Percentiles rank a stretch among this genome's conserved stretches.
These are phyloP conservation scores for Tylopilus balloui DNA, from an alignment of 768 basidiomycete species.

Conservation along the genomic window DNA sequence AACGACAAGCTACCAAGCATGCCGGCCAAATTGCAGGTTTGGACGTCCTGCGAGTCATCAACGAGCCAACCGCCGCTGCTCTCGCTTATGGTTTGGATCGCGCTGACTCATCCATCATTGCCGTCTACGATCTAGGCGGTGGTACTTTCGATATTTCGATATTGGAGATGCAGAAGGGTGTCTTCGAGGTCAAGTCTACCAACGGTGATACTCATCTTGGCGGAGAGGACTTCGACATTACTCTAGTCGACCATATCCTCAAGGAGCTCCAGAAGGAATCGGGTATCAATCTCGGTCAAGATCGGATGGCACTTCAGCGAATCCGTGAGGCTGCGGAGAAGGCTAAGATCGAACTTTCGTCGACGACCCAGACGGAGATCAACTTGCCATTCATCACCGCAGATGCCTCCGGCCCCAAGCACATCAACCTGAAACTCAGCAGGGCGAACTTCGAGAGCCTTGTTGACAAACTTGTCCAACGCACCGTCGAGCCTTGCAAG, in stretches of 20 bases:
- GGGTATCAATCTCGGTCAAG: conserved; percentile 74
- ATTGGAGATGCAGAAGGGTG: conserved; percentile 98
- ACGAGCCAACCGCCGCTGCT: conserved; percentile 98
- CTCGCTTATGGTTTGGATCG: conserved; percentile 97
- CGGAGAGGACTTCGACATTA: conserved; percentile 94
- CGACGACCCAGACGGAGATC: conserved; percentile 92
- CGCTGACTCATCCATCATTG: conserved; percentile 76
- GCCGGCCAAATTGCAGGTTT: conserved; percentile 97
- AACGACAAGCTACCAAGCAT: conserved; percentile 97
- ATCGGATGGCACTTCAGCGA: conserved; percentile 97
- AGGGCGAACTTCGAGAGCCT: conserved; percentile 89
- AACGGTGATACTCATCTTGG: conserved; percentile 99
- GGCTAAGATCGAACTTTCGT: conserved; percentile 97
- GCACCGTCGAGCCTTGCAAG: conserved; percentile 94
- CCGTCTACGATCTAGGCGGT: conserved; percentile 97
- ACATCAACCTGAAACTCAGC: conserved; percentile 89
- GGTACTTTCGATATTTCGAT: conserved; percentile 99
- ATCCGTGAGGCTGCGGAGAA: conserved; percentile 99
- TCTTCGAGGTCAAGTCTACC: conserved; percentile 99
- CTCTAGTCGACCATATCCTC: conserved; percentile 81
- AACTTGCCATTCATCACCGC: conserved; percentile 98
- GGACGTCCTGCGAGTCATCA: conserved; percentile 96
- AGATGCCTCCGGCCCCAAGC: conserved; percentile 91
- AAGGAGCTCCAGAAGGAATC: conserved; percentile 93
- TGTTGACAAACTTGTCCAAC: conserved; percentile 75